A percentile compares a stretch with the other conserved stretches of the same genome.
Conservation (phyloP, 345 rosid genomes). For the Bruguiera parviflora region DNA sequence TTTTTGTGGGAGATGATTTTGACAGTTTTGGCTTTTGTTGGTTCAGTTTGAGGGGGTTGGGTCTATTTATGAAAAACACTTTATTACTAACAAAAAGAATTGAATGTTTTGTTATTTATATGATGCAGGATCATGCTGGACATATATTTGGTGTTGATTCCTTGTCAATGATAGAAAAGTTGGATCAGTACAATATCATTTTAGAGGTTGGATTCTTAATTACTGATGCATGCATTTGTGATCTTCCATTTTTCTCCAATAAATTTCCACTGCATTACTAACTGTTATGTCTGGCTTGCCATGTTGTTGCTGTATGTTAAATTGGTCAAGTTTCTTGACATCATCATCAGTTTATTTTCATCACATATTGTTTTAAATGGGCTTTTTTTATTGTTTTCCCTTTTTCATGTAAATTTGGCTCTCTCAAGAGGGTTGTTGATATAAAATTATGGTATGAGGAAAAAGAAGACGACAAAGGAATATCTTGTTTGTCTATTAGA, state of each 20-base stretch:
- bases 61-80: no score
- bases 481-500: neutral
- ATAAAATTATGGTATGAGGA: neutral
- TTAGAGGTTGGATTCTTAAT: constrained; percentile 57
- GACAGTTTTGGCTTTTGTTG: no score
- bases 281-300: neutral
- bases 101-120: no score
- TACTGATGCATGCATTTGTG: neutral
- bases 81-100: no score
- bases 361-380: neutral
- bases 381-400: neutral
- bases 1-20: no score
- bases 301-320: neutral
- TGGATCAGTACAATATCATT: constrained; percentile 78
- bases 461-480: neutral
- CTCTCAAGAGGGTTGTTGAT: constrained; percentile 2
- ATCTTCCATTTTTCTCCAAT: constrained; percentile 7
- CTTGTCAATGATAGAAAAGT: constrained; percentile 67
- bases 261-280: neutral
- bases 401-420: neutral
- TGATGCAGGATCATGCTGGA: constrained; percentile 85
- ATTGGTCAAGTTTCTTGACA: neutral
- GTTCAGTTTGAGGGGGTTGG: no score
- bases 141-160: constrained; percentile 93
- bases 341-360: neutral